Conservation (phyloP, 129 eudicot genomes). For the Flaveria trinervia region DNA sequence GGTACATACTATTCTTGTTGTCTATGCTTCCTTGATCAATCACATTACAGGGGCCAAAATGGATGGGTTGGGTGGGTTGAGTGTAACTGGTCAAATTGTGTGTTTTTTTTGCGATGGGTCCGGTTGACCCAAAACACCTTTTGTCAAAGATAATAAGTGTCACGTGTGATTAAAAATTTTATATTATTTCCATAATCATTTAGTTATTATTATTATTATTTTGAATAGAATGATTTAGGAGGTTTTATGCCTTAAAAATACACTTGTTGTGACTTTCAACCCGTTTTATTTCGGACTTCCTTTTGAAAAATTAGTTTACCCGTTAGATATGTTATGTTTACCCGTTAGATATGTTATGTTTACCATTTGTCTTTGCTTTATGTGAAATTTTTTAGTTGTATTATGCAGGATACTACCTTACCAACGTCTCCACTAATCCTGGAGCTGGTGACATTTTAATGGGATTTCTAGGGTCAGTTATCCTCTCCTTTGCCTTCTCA, state of each 20-base stretch:
- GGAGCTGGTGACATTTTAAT: constrained; percentile 98
- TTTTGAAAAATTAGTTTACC: no score
- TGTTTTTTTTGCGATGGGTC: neutral
- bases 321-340: neutral
- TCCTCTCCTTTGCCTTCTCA: constrained; percentile 92
- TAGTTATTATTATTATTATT: no score
- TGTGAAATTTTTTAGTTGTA: constrained; percentile 13
- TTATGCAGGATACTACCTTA: constrained; percentile 80
- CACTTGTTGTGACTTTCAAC: neutral
- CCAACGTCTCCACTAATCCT: constrained; percentile 79
- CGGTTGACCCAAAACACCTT: neutral
- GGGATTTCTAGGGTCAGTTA: constrained; percentile 96
- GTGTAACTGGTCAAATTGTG: no score
- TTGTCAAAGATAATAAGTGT: neutral
- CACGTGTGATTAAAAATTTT: neutral
- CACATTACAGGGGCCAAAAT: no score
- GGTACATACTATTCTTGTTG: no score
- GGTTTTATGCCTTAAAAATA: neutral
- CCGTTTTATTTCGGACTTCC: neutral
- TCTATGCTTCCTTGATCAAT: no score
- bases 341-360: constrained; percentile 1
- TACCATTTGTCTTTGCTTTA: constrained; percentile 14
- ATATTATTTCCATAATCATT: neutral
- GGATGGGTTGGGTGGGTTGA: no score
- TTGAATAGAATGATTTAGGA: no score